Evolutionary conservation across 192 early-diverging fungal species (phyloP), one percentile per base, ranked within the genome.

Genomic region (Coemansia javaensis): DNA sequence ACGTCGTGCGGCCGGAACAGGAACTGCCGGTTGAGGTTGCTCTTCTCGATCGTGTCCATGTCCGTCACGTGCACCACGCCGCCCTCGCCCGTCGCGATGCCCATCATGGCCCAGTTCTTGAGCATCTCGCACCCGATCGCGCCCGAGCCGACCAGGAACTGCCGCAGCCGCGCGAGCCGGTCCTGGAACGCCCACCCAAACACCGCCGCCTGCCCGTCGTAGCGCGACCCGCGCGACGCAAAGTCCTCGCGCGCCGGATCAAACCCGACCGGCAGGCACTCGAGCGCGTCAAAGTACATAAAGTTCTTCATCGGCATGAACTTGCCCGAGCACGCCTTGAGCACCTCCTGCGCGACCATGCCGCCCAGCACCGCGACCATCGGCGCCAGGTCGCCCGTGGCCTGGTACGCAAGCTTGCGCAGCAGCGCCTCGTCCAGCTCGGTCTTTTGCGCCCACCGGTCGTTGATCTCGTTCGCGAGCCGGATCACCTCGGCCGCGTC

Each of bases 111-210:
- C 92, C 93, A 98, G 75, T 98, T 98, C 79, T 99, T 99, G 28
- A 99, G 79, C 93, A 99, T 96, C 72, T 99, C 97, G 75, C 97
- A 99, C 35, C 97, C 97, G 68, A 99, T 98, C 7, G 95, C 97
- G 25, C 97, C 97, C 32, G 97, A 86, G 43, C 97, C 97, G 47
- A 99, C 95, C 24, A 99, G 64, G 81, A 99, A 97, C 65, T 95
- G 84, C 44, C 85, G 83, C 32, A 84, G 80, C 66, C 97, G 90
- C 14, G 85, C 76, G 39, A 99, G 79, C 50, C 81, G 82, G 27
- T 88, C 77, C 66, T 94, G 91, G 80, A 94, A 99, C 36, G 88
- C 82, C 44, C 66, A 70, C 22, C 97, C 97, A 79, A 98, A 95
- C 16, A 99, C 93, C 8, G 92, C 93, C 56, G 93, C 88, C 66